Conservation (phyloP, 805 yeast genomes). For the Lipomyces kockii region DNA sequence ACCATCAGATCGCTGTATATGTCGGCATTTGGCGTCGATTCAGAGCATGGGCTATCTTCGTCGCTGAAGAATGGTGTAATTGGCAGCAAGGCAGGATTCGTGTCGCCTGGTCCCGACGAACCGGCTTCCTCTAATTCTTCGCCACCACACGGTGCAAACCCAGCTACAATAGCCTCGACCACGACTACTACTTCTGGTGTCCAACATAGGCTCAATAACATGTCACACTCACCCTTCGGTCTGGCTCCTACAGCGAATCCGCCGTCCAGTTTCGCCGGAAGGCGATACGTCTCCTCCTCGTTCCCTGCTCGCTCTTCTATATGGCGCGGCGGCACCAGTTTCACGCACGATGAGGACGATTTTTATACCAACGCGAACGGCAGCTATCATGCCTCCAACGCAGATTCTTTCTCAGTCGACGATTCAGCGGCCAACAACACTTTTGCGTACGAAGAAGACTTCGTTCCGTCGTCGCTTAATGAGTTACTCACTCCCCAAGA, state of each 20-base stretch:
- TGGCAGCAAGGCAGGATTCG: constrained; percentile 15
- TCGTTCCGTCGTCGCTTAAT: constrained; percentile 78
- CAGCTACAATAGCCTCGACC: constrained; percentile 18
- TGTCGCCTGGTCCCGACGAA: constrained; percentile 13
- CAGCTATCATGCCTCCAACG: not conserved
- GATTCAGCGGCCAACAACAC: constrained; percentile 49
- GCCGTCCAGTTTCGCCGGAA: constrained; percentile 5
- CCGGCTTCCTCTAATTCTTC: constrained; percentile 12
- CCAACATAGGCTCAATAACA: not conserved
- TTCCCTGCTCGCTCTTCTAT: constrained; percentile 33
- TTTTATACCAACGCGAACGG: not conserved
- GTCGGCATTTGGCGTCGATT: constrained; percentile 35
- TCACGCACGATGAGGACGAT: constrained; percentile 7
- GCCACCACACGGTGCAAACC: constrained; percentile 10
- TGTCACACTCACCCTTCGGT: not conserved
- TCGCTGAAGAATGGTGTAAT: constrained; percentile 7
- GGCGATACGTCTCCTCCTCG: constrained; percentile 34
- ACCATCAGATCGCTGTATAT: constrained; percentile 32
- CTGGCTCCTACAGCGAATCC: not conserved
- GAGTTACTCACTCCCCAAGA: constrained; percentile 85
- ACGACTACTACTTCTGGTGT: not conserved
- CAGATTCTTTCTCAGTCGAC: constrained; percentile 37
- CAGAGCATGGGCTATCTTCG: constrained; percentile 1
- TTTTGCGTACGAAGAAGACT: constrained; percentile 66
- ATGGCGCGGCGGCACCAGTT: constrained; percentile 24